Percentiles rank a stretch among this genome's conserved stretches.
Evolutionary conservation across 352 stramenopile genomes (phyloP).

Genomic region (Blastocystis sp.): DNA sequence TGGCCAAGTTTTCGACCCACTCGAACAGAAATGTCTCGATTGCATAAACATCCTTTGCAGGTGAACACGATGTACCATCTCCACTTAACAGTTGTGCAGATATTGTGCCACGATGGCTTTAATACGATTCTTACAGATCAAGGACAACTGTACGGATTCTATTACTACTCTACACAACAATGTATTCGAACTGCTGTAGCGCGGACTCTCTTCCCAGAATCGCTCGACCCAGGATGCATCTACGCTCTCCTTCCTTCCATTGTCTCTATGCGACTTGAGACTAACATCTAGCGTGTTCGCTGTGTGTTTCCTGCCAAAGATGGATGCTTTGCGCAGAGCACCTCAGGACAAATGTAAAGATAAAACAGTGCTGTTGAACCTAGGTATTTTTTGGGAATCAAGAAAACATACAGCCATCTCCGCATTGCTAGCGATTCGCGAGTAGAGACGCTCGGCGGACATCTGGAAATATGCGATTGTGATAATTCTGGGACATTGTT

Average conservation of each 20-base stretch:
- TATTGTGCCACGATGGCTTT: constrained; percentile 30
- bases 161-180: background rate
- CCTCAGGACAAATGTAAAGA: background rate
- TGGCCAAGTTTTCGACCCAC: background rate
- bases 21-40: background rate
- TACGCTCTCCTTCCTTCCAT: background rate
- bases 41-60: background rate
- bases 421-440: background rate
- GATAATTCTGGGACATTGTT: background rate
- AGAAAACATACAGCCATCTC: background rate
- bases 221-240: background rate
- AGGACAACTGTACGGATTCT: background rate
- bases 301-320: background rate
- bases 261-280: background rate
- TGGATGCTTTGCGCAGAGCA: background rate
- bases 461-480: background rate
- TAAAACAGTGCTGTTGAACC: background rate
- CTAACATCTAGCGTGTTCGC: background rate
- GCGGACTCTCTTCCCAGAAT: background rate
- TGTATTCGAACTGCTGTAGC: background rate
- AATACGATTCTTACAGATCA: background rate
- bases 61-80: constrained; percentile 12
- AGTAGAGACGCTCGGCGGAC: background rate
- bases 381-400: constrained; percentile 9
- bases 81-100: background rate